Evolutionary conservation across 2,329 filamentous ascomycete species (phyloP), one percentile per base, ranked within the genome.

Genomic region (Ambrosiella beaveri): DNA sequence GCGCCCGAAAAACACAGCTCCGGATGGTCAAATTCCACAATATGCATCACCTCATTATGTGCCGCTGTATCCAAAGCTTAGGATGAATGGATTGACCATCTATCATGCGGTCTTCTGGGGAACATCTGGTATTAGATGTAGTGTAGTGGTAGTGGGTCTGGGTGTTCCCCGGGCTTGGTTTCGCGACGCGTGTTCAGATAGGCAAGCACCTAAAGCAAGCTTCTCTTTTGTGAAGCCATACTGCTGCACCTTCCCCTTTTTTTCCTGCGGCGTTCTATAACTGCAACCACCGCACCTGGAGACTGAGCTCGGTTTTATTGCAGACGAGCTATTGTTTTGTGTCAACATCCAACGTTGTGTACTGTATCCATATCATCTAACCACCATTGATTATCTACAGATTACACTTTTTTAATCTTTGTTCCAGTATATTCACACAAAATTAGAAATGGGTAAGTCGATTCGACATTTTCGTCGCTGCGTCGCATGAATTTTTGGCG

Each of bases 211-310:
- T 38, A 56, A 40, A 35, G 45, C 39, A 47, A 47, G 54, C 36
- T 57, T 17, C 56, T 52, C 35, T 36, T 51, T 17, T 57, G 19
- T 57, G 51, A 54, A 36, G 47, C 41, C 51, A 55, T 55, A 41
- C 47, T 45, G 56, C 19, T 51, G 56, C 52, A 57, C 55, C 44
- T 56, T 54, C 56, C 59, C 59, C 52, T 58, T 60, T 60, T 60
- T 39, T 39, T 57, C 37, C 35, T 57, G 39, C 52, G 35, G 40
- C 15, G 40, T 52, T 45, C 36, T 47, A 15, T 40, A 27, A 17
- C 17, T 56, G 27, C 40, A 11, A 52, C 47, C 17, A 15, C 54
- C 54, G 39, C 17, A 19, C 17, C 54, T 17, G n/a, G 44, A 55
- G 17, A 44, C 15, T 1, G 3, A 50, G 15, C 7, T 50, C 45